Evolutionary conservation across 176 grass and related monocot species (phyloP), one percentile per base, ranked within the genome.

Genomic region (Dactylis glomerata): DNA sequence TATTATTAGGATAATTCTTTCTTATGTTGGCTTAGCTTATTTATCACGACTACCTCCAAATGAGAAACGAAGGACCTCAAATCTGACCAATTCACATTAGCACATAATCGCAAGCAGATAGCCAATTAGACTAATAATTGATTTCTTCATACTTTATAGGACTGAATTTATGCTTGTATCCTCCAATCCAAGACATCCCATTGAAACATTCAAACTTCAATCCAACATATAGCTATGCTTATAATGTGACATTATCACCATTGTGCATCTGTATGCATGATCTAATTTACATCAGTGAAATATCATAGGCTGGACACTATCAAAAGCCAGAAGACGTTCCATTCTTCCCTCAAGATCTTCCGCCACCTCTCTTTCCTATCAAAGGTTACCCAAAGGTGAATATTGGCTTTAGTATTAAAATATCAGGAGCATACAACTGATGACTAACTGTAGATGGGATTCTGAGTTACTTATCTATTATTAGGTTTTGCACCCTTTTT

Each of bases 311-410:
- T 63, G 91, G 93, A 68, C 83, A 85, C 57, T 99, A 99, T 90
- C 89, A 92, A 75, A 90, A 92, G 46, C 89, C 93, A 50, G 96
- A 96, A 88, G 91, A 99, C 46, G 86, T 96, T 44, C 89, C 86
- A n/a, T 99, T 96, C 78, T 99, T 94, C 75, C 86, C 86, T 45
- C 75, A 87, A 80, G 88, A 94, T 92, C 87, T 92, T 46, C 87
- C 91, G 3, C 52, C 23, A 5, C 83, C 85, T 67, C 64, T 90
- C 15, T 47, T 73, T 76, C 81, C 74, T 72, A 69, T 64, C 56
- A 86, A 86, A 44, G 49, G 33, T 59, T 75, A 59, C 58, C 79
- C 88, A 78, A 63, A 95, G 87, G 93, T 92, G 33, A 27, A 50
- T 62, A 38, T 12, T 57, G 23, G 37, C 9, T 78, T 64, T 86